These are phyloP conservation scores for Cryptococcus deneoformans DNA, from an alignment of 1,284 basidiomycete species.

Conservation along the genomic window DNA sequence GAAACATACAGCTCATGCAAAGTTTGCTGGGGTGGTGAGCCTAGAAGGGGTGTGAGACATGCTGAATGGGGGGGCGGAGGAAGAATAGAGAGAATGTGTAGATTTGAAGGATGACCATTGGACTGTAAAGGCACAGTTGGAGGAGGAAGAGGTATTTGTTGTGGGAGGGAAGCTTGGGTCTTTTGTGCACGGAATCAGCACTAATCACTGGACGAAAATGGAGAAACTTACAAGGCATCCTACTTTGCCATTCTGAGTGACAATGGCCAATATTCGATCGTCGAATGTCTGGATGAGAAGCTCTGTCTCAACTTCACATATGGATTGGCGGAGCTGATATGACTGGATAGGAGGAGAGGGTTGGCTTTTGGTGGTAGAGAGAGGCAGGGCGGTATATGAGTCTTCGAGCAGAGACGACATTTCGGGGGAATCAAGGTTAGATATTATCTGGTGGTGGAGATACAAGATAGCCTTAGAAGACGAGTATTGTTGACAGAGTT, in stretches of 20 bases:
- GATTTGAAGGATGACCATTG: conserved; percentile 64
- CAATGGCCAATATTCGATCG: conserved; percentile 73
- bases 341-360: conserved; percentile 25
- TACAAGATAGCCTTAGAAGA: too few relatives aligned
- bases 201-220: not conserved
- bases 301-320: conserved; percentile 66
- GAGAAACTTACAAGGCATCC: conserved; percentile 65
- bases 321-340: conserved; percentile 52
- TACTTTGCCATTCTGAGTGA: conserved; percentile 82
- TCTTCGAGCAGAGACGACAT: too few relatives aligned
- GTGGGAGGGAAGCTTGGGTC: conserved; percentile 78
- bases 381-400: too few relatives aligned
- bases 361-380: too few relatives aligned
- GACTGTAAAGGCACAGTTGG: conserved; percentile 52
- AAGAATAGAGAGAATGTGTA: conserved; percentile 52
- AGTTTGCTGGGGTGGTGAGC: conserved; percentile 59
- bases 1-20: conserved; percentile 77
- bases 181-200: conserved; percentile 35
- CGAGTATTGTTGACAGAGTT: too few relatives aligned
- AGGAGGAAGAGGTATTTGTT: conserved; percentile 59
- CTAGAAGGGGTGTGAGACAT: conserved; percentile 71
- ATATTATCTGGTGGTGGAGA: too few relatives aligned
- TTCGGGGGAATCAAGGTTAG: too few relatives aligned
- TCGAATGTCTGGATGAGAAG: conserved; percentile 71
- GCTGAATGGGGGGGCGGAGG: conserved; percentile 70